These are phyloP conservation scores for Salix brachista DNA, from an alignment of 345 rosid species.

Conservation along the genomic window DNA sequence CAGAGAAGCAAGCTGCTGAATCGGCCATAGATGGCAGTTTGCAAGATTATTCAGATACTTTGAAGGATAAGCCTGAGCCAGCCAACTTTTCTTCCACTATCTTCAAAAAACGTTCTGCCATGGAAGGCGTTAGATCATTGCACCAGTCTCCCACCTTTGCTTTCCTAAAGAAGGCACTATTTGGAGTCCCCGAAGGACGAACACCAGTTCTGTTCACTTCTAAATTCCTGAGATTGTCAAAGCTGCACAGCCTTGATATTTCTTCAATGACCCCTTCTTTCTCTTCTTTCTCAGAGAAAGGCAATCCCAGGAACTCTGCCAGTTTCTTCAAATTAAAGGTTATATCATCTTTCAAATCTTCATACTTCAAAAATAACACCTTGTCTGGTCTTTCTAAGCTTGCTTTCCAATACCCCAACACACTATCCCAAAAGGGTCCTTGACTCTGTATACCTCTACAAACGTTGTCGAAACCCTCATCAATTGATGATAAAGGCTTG, in stretches of 20 bases:
- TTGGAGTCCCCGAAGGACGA: too few relatives aligned
- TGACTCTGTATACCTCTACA: neutral
- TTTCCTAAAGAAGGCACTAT: too few relatives aligned
- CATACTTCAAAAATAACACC: conserved; percentile 32
- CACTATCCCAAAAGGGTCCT: too few relatives aligned
- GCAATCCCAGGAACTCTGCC: conserved; percentile 7
- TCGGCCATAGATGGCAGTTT: too few relatives aligned
- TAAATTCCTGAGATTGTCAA: conserved; percentile 1
- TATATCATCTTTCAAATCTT: conserved; percentile 31
- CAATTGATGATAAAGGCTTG: conserved; percentile 10
- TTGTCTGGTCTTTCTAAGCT: too few relatives aligned
- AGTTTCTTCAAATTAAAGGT: conserved; percentile 19
- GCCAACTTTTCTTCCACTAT: conserved; percentile 26
- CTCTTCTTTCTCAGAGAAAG: conserved; percentile 14
- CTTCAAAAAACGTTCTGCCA: too few relatives aligned
- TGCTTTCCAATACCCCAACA: too few relatives aligned
- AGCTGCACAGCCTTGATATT: neutral
- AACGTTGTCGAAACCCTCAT: conserved; percentile 27
- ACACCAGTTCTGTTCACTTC: neutral
- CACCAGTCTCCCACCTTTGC: too few relatives aligned
- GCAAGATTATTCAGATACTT: neutral
- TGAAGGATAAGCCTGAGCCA: conserved; percentile 49
- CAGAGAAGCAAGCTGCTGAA: too few relatives aligned
- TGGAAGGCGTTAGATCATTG: too few relatives aligned
- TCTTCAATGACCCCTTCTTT: conserved; percentile 8